These are phyloP conservation scores for Eutrema salsugineum DNA, from an alignment of 441 rosid species.

Conservation along the genomic window DNA sequence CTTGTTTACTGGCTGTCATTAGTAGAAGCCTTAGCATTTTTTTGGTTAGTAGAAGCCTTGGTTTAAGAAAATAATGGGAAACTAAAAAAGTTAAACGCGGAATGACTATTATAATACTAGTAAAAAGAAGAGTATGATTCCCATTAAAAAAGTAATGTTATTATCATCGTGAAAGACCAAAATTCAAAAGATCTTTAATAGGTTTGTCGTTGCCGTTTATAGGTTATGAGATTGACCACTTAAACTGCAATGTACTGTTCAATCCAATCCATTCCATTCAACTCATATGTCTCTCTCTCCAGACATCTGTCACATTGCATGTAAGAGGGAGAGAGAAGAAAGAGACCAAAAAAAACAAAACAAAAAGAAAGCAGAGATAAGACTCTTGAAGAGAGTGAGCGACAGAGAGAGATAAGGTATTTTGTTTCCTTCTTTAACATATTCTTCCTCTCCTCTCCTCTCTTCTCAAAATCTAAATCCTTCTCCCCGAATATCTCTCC, in stretches of 20 bases:
- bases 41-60: neutral
- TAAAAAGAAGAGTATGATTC: neutral
- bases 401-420: slow-evolving; percentile 27
- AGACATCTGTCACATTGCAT: slow-evolving; percentile 30
- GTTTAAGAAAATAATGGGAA: neutral
- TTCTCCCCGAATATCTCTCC: slow-evolving; percentile 9
- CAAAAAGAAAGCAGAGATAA: slow-evolving; percentile 19
- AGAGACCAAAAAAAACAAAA: neutral
- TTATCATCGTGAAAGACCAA: slow-evolving; percentile 18
- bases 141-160: neutral
- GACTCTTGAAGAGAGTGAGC: slow-evolving; percentile 25
- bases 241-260: slow-evolving; percentile 20
- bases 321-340: slow-evolving; percentile 14
- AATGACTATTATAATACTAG: neutral
- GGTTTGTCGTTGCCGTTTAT: slow-evolving; percentile 26
- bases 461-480: neutral
- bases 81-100: neutral
- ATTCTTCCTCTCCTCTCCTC: neutral
- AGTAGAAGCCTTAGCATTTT: neutral
- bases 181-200: slow-evolving; percentile 8
- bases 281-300: slow-evolving; percentile 16
- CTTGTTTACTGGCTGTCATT: neutral
- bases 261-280: slow-evolving; percentile 9
- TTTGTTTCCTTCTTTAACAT: slow-evolving; percentile 13
- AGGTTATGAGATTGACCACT: slow-evolving; percentile 22